Conservation (phyloP, 1,284 basidiomycete species). For the Boletellus deceptivus region DNA sequence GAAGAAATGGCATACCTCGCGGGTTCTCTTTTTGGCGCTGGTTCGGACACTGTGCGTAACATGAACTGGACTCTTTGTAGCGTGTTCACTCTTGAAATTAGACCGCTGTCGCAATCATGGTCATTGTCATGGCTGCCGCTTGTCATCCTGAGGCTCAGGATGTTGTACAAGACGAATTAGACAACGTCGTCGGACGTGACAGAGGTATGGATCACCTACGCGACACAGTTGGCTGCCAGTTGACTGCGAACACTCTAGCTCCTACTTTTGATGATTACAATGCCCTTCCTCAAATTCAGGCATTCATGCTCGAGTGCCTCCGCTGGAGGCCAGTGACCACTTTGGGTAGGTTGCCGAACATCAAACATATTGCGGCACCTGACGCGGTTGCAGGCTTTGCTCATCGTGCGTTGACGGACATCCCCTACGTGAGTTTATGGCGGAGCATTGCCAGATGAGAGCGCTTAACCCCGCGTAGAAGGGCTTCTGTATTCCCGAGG, state of each 20-base stretch:
- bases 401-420: constrained; percentile 29
- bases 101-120: constrained; percentile 44
- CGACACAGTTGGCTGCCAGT: background rate
- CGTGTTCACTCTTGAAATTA: constrained; percentile 14
- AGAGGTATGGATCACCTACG: constrained; percentile 28
- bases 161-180: constrained; percentile 46
- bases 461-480: constrained; percentile 20
- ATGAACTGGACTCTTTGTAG: background rate
- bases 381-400: constrained; percentile 27
- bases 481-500: constrained; percentile 30
- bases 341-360: constrained; percentile 18
- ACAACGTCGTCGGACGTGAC: constrained; percentile 40
- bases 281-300: constrained; percentile 39
- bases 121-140: constrained; percentile 51
- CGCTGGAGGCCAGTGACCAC: constrained; percentile 45
- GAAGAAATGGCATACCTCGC: constrained; percentile 42
- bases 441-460: background rate
- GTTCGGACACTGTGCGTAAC: constrained; percentile 40
- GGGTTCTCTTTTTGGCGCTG: constrained; percentile 44
- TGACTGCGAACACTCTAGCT: constrained; percentile 23
- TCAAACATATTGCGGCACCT: background rate
- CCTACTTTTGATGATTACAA: constrained; percentile 41
- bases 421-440: constrained; percentile 27
- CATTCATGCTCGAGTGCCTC: constrained; percentile 45
- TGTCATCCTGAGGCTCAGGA: constrained; percentile 40